Percentiles rank a stretch among this genome's conserved stretches.
These are phyloP conservation scores for Phytophthora cryptogea DNA, from an alignment of 352 stramenopile genomes.

Conservation along the genomic window DNA sequence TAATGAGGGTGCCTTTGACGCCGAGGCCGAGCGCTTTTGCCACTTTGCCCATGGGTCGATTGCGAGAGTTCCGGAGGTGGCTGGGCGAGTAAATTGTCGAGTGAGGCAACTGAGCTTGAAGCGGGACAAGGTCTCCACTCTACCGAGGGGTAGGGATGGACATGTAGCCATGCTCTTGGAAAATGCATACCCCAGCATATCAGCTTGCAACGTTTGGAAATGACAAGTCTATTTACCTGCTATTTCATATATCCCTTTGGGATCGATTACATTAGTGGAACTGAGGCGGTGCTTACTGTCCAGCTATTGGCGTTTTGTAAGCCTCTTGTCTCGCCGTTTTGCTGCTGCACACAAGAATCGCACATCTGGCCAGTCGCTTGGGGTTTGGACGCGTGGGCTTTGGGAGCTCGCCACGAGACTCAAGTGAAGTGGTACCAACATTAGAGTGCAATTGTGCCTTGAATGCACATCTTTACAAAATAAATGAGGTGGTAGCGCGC, in stretches of 20 bases:
- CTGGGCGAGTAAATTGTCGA: conserved; percentile 28
- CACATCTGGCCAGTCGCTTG: neutral
- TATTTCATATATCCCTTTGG: too few relatives aligned
- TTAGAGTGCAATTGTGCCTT: too few relatives aligned
- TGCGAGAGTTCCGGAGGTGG: neutral
- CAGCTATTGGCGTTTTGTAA: neutral
- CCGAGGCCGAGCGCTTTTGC: conserved; percentile 33
- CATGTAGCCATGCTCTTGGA: too few relatives aligned
- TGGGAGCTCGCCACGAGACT: neutral
- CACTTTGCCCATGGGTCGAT: conserved; percentile 33
- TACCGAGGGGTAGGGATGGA: too few relatives aligned
- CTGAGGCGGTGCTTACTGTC: neutral
- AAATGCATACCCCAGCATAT: too few relatives aligned
- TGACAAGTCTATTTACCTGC: too few relatives aligned
- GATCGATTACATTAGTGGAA: neutral
- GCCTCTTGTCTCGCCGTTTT: neutral
- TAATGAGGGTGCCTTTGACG: conserved; percentile 34
- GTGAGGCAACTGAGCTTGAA: conserved; percentile 18
- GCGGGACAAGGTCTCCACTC: too few relatives aligned
- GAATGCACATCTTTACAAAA: conserved; percentile 13
- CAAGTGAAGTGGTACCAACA: neutral
- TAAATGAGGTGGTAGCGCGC: neutral
- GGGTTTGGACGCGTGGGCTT: too few relatives aligned
- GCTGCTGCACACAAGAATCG: neutral
- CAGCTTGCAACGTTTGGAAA: too few relatives aligned